Evolutionary conservation across 2,329 filamentous ascomycete species (phyloP).

Genomic region (Sporothrix euskadiensis): DNA sequence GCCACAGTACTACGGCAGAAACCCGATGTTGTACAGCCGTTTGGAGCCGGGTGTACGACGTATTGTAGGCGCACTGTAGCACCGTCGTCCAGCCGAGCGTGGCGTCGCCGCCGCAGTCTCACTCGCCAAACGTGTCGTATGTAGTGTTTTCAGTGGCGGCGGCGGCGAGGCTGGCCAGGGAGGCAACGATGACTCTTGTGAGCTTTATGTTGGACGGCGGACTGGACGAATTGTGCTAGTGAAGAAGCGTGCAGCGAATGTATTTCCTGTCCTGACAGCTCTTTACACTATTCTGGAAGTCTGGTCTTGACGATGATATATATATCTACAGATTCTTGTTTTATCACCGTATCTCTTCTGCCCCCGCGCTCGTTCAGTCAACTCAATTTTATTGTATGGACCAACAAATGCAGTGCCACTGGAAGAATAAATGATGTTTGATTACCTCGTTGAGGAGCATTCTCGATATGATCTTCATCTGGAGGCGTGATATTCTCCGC

Average conservation of each 20-base stretch:
- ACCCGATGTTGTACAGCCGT: background rate
- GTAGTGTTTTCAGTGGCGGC: too few species aligned
- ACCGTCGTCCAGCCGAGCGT: background rate
- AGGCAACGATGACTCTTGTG: background rate
- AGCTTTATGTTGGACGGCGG: background rate
- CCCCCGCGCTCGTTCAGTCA: too few species aligned
- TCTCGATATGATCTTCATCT: background rate
- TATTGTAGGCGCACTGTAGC: background rate
- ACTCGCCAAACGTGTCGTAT: too few species aligned
- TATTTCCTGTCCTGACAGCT: background rate
- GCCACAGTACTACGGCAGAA: too few species aligned
- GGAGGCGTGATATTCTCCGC: background rate
- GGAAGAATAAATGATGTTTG: background rate
- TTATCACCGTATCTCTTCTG: background rate
- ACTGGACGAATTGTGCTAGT: background rate
- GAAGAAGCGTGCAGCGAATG: background rate
- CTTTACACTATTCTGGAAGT: background rate
- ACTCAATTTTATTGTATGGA: background rate
- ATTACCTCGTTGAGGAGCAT: background rate
- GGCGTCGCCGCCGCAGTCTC: too few species aligned
- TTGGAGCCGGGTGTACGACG: background rate
- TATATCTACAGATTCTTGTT: background rate
- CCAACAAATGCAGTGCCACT: background rate
- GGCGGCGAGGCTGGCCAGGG: background rate
- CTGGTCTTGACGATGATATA: background rate